phyloP scores from a whole-genome alignment of 2,329 filamentous ascomycete genomes.

The Volutella citrinella region DNA sequence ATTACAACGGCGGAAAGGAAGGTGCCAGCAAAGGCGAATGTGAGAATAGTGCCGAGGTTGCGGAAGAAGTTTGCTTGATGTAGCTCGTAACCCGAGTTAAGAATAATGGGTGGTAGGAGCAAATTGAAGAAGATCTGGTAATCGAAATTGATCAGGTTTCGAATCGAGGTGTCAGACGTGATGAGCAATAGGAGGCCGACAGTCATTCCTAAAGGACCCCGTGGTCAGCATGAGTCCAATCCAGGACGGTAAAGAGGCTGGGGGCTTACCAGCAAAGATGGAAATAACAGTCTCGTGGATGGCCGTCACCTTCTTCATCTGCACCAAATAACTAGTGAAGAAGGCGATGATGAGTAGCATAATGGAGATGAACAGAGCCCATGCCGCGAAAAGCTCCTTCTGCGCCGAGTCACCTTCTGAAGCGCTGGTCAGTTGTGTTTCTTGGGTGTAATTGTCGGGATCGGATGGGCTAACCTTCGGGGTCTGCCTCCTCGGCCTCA shows the following conservation, averaged over 20 bases:
- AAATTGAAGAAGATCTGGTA: conserved; percentile 99
- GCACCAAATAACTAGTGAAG: conserved; percentile 94
- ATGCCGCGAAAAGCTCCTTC: conserved; percentile 93
- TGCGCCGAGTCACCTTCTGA: conserved; percentile 75
- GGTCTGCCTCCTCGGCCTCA: conserved; percentile 30
- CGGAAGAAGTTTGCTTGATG: conserved; percentile 99
- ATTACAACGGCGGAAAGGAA: conserved; percentile 97
- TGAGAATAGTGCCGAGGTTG: conserved; percentile 95
- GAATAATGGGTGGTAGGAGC: conserved; percentile 94
- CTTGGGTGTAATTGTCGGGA: background rate
- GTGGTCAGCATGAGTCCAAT: conserved; percentile 14
- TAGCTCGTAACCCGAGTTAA: conserved; percentile 94
- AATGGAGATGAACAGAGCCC: conserved; percentile 96
- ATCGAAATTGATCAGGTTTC: conserved; percentile 91
- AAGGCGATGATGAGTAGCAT: conserved; percentile 90
- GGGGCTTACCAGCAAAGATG: conserved; percentile 77
- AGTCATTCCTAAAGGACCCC: conserved; percentile 75
- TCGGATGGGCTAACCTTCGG: conserved; percentile 27
- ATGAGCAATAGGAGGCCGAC: conserved; percentile 86
- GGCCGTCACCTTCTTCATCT: conserved; percentile 94
- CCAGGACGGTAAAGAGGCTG: conserved; percentile 9
- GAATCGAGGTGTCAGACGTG: conserved; percentile 76
- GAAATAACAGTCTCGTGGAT: conserved; percentile 98
- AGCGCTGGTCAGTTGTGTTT: conserved; percentile 17
- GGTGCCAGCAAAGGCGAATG: conserved; percentile 95